These are phyloP conservation scores for Aspergillus homomorphus DNA, from an alignment of 495 filamentous ascomycete genomes.

Conservation along the genomic window DNA sequence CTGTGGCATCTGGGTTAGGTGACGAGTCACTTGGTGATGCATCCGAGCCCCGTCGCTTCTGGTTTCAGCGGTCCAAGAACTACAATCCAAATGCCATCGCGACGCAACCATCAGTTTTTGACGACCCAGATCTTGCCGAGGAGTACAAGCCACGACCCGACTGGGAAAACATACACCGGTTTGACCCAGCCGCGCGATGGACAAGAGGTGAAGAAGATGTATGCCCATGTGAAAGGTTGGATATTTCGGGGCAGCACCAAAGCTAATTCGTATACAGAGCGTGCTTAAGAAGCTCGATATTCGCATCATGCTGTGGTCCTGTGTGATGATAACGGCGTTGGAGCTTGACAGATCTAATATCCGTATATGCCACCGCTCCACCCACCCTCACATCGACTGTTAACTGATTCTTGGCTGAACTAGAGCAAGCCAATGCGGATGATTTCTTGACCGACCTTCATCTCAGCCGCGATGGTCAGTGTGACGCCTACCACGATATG, in stretches of 20 bases:
- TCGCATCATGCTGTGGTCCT: slow-evolving; percentile 54
- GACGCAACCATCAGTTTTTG: slow-evolving; percentile 53
- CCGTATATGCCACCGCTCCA: neutral
- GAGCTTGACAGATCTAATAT: slow-evolving; percentile 19
- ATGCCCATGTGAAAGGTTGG: neutral
- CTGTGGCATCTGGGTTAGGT: neutral
- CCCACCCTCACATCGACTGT: no score
- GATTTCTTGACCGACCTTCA: slow-evolving; percentile 53
- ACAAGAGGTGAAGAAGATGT: slow-evolving; percentile 47
- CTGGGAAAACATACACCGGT: slow-evolving; percentile 52
- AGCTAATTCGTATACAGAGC: neutral
- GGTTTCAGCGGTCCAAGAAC: slow-evolving; percentile 24
- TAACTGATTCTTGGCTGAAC: neutral
- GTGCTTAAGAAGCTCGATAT: slow-evolving; percentile 42
- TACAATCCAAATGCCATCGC: slow-evolving; percentile 52
- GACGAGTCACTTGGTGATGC: slow-evolving; percentile 18
- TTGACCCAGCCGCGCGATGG: slow-evolving; percentile 52
- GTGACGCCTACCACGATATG: neutral
- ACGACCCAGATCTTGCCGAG: slow-evolving; percentile 47
- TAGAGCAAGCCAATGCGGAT: slow-evolving; percentile 49
- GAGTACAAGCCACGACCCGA: slow-evolving; percentile 50
- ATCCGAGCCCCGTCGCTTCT: slow-evolving; percentile 20
- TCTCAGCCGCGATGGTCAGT: slow-evolving; percentile 47
- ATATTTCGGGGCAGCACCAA: neutral
- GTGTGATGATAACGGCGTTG: slow-evolving; percentile 29